Base-by-base conservation (phyloP, 805 yeast species). In the Nakazawaea populi region DNA sequence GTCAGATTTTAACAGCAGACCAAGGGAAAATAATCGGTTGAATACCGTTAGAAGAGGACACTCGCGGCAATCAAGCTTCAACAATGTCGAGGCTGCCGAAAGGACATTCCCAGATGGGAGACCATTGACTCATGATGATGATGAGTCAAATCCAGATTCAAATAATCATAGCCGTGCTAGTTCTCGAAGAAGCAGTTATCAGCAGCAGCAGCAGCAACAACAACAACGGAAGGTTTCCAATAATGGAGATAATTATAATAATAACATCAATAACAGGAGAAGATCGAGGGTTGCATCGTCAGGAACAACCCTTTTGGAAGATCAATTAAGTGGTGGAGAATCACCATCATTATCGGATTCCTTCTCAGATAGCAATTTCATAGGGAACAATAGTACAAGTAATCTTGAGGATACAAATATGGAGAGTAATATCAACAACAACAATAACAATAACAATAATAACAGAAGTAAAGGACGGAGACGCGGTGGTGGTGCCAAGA, bases 101-200 rank as follows among this genome's bases (percentile, higher is more conserved):
- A 18, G 24, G 24, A 18, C 24, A 18, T 18, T 18, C 24, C 24
- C 24, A 18, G 24, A 18, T 18, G 24, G 24, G 24, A 18, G 3
- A 18, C 24, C 24, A 18, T 3, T 18, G 24, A 18, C 24, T 18
- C 24, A 18, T 18, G 24, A 18, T 18, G 24, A 18, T 18, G 24
- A 18, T 18, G 24, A 18, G 3, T 18, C 24, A 18, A 18, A 18
- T 18, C 24, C 24, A 18, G 24, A 18, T 18, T 18, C 24, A 18
- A n/a, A 11, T n/a, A 37, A 37, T 37, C 10, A 37, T 3, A 32
- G 34, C 12, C 40, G 41, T 3, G 5, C 10, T 6, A 44, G 41
- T 27, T 35, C n/a, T 27, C 35, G 47, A 37, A 44, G 47, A 36
- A 44, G 41, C 34, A 44, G 46, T 18, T 43, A 43, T 34, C 46